Evolutionary conservation across 2,329 filamentous ascomycete species (phyloP), one percentile per base, ranked within the genome.

Genomic region (Ramichloridium luteum): DNA sequence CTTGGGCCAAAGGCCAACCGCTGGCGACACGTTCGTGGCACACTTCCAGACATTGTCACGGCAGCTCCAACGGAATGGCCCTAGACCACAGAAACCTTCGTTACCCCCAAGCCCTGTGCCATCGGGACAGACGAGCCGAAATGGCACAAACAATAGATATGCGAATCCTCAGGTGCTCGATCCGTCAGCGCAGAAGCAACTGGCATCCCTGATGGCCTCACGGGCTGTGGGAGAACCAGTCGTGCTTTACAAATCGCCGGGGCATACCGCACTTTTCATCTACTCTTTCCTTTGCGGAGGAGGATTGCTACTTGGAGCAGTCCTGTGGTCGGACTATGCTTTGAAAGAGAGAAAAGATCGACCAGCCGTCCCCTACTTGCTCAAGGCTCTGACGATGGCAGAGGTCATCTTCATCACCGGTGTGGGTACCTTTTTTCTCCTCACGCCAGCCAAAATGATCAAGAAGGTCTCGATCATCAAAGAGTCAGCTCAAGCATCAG

Each of bases 371-470:
- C 6, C 16, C 5, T 20, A 15, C 13, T 16, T 25, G 2, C 13
- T 29, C 11, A 22, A 28, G 17, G 18, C 15, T 13, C 13, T 15
- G 4, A 20, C 17, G 20, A 23, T 23, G 20, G 8, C n/a, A 8
- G 20, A 23, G 3, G 34, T 31, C 3, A 6, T 46, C n/a, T 20
- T 33, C 16, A 22, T 44, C 2, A 34, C 32, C 5, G 20, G 28
- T 6, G 28, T 44, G 11, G 39, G 36, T n/a, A 46, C 43, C 9
- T 12, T 35, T 0, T 31, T 44, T 13, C 3, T 48, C 5, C n/a
- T 47, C 3, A 43, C 40, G 16, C 46, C 46, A 23, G 25, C 30
- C 13, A 43, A 42, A n/a, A 15, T 44, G 20, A 41, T 47, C 35
- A 43, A 37, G 25, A 41, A 39, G 1, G 38, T 44, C 8, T 31